Evolutionary conservation across 73 alveolate species (phyloP).

Genomic region (Tetrahymena elliotti): DNA sequence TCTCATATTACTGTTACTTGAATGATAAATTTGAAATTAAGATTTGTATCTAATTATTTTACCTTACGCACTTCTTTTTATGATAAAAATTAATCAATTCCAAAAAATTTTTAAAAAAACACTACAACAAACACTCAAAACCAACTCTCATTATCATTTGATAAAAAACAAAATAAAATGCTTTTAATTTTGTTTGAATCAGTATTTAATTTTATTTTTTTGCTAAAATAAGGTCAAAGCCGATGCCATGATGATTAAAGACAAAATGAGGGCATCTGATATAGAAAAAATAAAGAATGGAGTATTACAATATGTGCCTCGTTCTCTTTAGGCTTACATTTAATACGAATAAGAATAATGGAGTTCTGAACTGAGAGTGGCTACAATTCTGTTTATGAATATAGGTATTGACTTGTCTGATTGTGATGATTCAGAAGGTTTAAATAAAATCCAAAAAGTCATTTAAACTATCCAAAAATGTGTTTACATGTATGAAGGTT

Average conservation of each 20-base stretch:
- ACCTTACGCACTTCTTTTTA: background rate
- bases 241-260: slow-evolving; percentile 82
- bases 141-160: no score
- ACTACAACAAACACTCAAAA: no score
- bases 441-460: slow-evolving; percentile 67
- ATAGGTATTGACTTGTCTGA: slow-evolving; percentile 81
- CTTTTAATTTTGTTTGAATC: background rate
- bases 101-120: no score
- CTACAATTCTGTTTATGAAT: slow-evolving; percentile 81
- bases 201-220: background rate
- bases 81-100: no score
- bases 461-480: slow-evolving; percentile 66
- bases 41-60: background rate
- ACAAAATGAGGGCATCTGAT: slow-evolving; percentile 56
- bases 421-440: slow-evolving; percentile 76
- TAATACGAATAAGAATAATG: slow-evolving; percentile 78
- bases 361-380: slow-evolving; percentile 84
- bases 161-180: background rate
- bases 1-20: background rate
- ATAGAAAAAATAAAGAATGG: slow-evolving; percentile 52
- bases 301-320: slow-evolving; percentile 81
- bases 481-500: slow-evolving; percentile 86
- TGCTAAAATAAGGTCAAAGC: slow-evolving; percentile 67
- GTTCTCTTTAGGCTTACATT: slow-evolving; percentile 86
- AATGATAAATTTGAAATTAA: background rate